A percentile compares a stretch with the other conserved stretches of the same genome.
These are phyloP conservation scores for Xylaria sp. DNA, from an alignment of 2,329 filamentous ascomycete species.

Conservation along the genomic window DNA sequence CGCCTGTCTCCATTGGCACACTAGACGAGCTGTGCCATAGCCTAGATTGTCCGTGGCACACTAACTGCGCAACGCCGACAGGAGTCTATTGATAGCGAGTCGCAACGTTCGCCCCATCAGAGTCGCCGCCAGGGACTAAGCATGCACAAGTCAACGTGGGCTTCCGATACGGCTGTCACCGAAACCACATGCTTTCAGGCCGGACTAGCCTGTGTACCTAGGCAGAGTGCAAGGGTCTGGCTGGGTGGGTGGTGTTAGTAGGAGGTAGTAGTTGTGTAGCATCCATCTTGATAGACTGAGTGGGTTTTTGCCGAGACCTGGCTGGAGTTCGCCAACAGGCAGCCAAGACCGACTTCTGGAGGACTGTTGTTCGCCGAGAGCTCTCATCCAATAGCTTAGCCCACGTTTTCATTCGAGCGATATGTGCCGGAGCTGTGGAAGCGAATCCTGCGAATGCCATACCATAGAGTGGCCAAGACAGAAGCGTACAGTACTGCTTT, in stretches of 20 bases:
- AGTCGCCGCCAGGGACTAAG: constrained; percentile 15
- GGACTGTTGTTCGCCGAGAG: constrained; percentile 1
- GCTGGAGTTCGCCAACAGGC: constrained; percentile 19
- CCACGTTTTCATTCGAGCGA: constrained; percentile 24
- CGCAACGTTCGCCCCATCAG: constrained; percentile 22
- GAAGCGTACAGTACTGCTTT: background rate
- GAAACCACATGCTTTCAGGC: constrained; percentile 1
- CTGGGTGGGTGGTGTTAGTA: background rate
- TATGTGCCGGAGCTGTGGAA: background rate
- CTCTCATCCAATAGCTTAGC: constrained; percentile 27
- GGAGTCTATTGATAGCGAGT: constrained; percentile 8
- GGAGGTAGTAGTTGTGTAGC: background rate
- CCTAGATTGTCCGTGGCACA: background rate
- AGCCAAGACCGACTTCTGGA: constrained; percentile 28
- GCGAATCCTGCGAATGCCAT: constrained; percentile 18
- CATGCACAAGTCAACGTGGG: constrained; percentile 25
- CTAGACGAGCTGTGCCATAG: constrained; percentile 2
- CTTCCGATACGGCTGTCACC: background rate
- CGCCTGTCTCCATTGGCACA: background rate
- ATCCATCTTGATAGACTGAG: background rate
- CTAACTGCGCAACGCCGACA: background rate
- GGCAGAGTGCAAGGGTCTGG: constrained; percentile 14
- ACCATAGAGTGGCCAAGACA: background rate
- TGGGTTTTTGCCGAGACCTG: constrained; percentile 16
- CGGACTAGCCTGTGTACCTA: background rate